These are phyloP conservation scores for Colletotrichum paranaense DNA, from an alignment of 2,329 filamentous ascomycete genomes.

Conservation along the genomic window DNA sequence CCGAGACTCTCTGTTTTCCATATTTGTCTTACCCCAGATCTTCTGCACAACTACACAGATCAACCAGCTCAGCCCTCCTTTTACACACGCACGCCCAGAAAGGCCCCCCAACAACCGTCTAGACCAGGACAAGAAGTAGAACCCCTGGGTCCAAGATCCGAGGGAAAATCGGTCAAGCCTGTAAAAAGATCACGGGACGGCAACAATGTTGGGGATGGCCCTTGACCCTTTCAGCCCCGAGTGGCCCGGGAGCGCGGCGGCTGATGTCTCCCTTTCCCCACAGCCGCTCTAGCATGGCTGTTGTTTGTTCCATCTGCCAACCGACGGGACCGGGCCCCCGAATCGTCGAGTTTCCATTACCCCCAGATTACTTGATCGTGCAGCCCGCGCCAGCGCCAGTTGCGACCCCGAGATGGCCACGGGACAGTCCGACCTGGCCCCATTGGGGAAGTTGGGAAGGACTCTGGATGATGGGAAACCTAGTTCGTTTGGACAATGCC, in stretches of 20 bases:
- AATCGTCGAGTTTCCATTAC: constrained; percentile 37
- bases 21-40: constrained; percentile 26
- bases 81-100: neutral
- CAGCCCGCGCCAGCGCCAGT: constrained; percentile 11
- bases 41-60: neutral
- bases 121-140: neutral
- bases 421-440: constrained; percentile 36
- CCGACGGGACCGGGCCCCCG: constrained; percentile 9
- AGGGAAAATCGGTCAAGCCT: neutral
- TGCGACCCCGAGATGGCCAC: constrained; percentile 22
- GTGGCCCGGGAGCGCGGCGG: constrained; percentile 33
- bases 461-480: constrained; percentile 10
- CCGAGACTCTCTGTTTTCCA: constrained; percentile 28
- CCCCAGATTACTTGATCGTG: constrained; percentile 39
- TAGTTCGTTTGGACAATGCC: constrained; percentile 9
- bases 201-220: constrained; percentile 30
- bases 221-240: constrained; percentile 24
- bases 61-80: neutral
- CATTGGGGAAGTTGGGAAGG: constrained; percentile 6
- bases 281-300: constrained; percentile 13
- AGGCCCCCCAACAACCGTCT: neutral
- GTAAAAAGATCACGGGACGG: constrained; percentile 32
- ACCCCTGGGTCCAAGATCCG: neutral
- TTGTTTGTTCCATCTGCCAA: neutral
- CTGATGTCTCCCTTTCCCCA: constrained; percentile 23